Conservation (phyloP, 352 stramenopile genomes). For the Pythium angustatum region DNA sequence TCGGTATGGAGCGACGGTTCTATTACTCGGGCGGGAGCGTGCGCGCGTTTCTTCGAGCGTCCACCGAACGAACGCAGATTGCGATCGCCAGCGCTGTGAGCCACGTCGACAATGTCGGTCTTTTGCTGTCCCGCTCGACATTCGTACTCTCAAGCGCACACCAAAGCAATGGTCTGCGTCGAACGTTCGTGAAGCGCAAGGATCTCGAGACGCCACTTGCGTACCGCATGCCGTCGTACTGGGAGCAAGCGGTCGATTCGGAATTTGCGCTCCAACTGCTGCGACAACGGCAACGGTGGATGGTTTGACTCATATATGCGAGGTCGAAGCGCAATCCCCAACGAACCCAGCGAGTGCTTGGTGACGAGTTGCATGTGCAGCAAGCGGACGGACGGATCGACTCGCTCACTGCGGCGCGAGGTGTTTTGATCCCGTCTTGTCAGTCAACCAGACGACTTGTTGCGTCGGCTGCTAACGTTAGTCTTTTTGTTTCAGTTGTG, state of each 20-base stretch:
- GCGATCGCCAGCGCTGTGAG: neutral
- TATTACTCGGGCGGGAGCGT: constrained; percentile 23
- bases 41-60: neutral
- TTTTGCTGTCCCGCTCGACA: neutral
- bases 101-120: neutral
- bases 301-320: no score
- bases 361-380: no score
- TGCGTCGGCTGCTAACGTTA: no score
- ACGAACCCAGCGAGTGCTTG: no score
- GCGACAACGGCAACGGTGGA: neutral
- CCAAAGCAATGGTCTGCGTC: constrained; percentile 2
- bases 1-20: constrained; percentile 12
- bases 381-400: no score
- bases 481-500: no score
- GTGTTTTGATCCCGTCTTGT: no score
- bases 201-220: neutral
- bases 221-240: neutral
- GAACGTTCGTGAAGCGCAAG: neutral
- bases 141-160: neutral
- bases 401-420: no score
- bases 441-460: no score
- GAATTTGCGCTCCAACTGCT: constrained; percentile 1
- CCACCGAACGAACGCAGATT: neutral
- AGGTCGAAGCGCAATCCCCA: no score
- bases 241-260: constrained; percentile 14